These are phyloP conservation scores for Suhomyces taliae DNA, from an alignment of 1,139 yeast genomes.

Conservation along the genomic window DNA sequence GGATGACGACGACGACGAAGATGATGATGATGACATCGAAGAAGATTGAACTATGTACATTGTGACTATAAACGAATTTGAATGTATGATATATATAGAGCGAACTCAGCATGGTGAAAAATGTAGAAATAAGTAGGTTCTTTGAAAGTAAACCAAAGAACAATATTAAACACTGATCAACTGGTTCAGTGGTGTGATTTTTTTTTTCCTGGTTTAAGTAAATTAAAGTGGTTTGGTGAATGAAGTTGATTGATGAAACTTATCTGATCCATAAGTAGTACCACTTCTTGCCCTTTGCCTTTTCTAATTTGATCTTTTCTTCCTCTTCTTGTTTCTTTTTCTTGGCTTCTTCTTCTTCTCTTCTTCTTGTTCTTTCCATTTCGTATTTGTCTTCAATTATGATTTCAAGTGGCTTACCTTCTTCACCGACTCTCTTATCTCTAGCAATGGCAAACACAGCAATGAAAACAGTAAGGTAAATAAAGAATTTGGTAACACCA, in stretches of 20 bases:
- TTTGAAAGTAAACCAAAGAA: too few relatives aligned
- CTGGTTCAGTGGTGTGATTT: background rate
- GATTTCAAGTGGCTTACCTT: slow-evolving; percentile 45
- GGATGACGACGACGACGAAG: slow-evolving; percentile 63
- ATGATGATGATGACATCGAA: slow-evolving; percentile 46
- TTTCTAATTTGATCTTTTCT: slow-evolving; percentile 11
- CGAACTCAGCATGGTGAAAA: too few relatives aligned
- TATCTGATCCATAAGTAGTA: slow-evolving; percentile 46
- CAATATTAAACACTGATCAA: background rate
- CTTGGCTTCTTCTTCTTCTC: slow-evolving; percentile 9
- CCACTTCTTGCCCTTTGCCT: slow-evolving; percentile 29
- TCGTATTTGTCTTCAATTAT: slow-evolving; percentile 40
- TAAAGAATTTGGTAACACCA: slow-evolving; percentile 52
- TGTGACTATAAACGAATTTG: slow-evolving; percentile 4
- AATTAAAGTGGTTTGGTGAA: too few relatives aligned
- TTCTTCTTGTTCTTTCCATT: slow-evolving; percentile 24
- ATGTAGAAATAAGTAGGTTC: too few relatives aligned
- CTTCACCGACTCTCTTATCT: slow-evolving; percentile 52
- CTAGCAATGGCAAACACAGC: slow-evolving; percentile 46
- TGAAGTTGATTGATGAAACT: background rate
- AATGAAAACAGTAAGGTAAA: slow-evolving; percentile 46
- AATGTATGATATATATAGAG: background rate
- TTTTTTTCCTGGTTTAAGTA: background rate
- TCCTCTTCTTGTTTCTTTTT: slow-evolving; percentile 13
- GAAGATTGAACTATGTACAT: slow-evolving; percentile 12